Conservation (phyloP, 352 stramenopile species). For the Hyaloperonospora brassicae region DNA sequence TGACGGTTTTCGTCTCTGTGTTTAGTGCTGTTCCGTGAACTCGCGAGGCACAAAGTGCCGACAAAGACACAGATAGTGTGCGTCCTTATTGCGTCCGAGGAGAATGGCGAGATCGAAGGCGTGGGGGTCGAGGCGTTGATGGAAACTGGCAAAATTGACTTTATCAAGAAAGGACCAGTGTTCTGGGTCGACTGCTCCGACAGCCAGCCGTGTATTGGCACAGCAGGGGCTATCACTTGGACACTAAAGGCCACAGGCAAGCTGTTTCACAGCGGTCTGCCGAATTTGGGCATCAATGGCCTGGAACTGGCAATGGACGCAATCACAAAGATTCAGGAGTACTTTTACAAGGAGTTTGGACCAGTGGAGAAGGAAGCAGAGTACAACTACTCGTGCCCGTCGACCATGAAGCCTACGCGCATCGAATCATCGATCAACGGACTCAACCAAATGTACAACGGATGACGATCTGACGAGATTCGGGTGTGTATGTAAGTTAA, state of each 20-base stretch:
- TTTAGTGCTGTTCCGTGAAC: slow-evolving; percentile 47
- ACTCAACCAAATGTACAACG: slow-evolving; percentile 71
- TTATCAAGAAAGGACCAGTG: slow-evolving; percentile 88
- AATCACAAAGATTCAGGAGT: slow-evolving; percentile 74
- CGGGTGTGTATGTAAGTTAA: no score
- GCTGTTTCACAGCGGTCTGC: slow-evolving; percentile 88
- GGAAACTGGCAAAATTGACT: slow-evolving; percentile 85
- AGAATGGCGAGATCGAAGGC: slow-evolving; percentile 74
- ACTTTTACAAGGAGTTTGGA: slow-evolving; percentile 88
- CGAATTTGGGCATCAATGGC: slow-evolving; percentile 86
- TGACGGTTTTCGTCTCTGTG: neutral
- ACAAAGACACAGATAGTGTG: slow-evolving; percentile 75
- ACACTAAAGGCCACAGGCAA: slow-evolving; percentile 86
- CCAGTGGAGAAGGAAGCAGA: slow-evolving; percentile 69
- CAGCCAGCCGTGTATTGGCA: slow-evolving; percentile 89
- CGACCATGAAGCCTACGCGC: slow-evolving; percentile 83
- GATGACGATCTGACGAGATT: neutral
- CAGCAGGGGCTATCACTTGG: slow-evolving; percentile 82
- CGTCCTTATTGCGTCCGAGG: slow-evolving; percentile 88
- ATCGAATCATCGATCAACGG: slow-evolving; percentile 75
- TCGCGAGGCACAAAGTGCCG: slow-evolving; percentile 69
- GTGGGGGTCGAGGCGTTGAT: slow-evolving; percentile 87
- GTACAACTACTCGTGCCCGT: slow-evolving; percentile 88
- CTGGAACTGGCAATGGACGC: slow-evolving; percentile 86
- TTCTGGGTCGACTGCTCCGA: slow-evolving; percentile 91